A percentile compares a stretch with the other conserved stretches of the same genome.
Conservation (phyloP, 176 grass and related monocot genomes). For the Leersia perrieri region DNA sequence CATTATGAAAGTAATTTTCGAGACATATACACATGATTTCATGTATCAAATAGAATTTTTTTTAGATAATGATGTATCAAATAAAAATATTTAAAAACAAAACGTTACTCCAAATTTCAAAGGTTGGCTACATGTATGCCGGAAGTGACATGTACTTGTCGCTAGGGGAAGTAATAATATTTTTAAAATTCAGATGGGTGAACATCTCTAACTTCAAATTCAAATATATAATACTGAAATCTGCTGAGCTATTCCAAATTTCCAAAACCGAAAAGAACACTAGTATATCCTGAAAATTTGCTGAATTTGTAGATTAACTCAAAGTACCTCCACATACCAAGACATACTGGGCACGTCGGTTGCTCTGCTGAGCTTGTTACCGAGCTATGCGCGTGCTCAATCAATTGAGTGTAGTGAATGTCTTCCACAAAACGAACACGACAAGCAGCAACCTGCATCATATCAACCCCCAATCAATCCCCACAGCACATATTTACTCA, state of each 20-base stretch:
- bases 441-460: slow-evolving; percentile 60
- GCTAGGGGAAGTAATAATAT: neutral
- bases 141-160: neutral
- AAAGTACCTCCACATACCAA: slow-evolving; percentile 54
- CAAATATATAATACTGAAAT: neutral
- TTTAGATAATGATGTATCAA: neutral
- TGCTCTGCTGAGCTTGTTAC: slow-evolving; percentile 62
- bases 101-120: neutral
- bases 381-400: slow-evolving; percentile 65
- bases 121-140: neutral
- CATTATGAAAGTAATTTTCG: neutral
- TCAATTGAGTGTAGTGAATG: slow-evolving; percentile 78
- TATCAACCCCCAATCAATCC: slow-evolving; percentile 35
- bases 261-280: neutral
- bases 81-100: neutral
- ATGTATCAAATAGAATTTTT: too few relatives aligned
- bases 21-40: neutral
- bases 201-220: neutral
- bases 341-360: slow-evolving; percentile 67
- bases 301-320: neutral
- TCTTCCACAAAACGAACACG: slow-evolving; percentile 65
- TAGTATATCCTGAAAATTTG: neutral
- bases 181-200: neutral
- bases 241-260: neutral
- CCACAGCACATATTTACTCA: neutral